Conservation (phyloP, 2,329 filamentous ascomycete genomes). For the Fusarium piperis region DNA sequence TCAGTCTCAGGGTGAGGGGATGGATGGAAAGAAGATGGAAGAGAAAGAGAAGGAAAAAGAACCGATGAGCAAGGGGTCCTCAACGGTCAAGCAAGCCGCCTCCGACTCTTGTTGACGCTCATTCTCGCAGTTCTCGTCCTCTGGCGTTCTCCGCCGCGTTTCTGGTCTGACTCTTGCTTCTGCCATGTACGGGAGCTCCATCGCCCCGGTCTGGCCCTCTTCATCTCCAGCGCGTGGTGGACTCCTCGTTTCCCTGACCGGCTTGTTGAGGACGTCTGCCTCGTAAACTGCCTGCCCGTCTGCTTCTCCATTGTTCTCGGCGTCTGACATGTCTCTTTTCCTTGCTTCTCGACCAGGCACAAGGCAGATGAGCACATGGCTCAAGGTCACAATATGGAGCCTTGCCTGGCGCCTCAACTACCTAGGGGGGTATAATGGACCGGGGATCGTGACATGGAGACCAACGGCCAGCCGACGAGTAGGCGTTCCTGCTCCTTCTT, state of each 20-base stretch:
- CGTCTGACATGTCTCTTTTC: slow-evolving; percentile 16
- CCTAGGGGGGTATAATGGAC: background rate
- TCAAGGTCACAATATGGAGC: background rate
- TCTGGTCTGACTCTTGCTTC: slow-evolving; percentile 25
- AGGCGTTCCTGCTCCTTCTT: slow-evolving; percentile 28
- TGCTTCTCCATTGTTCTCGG: slow-evolving; percentile 10
- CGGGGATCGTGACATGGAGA: background rate
- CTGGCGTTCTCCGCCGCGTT: slow-evolving; percentile 5
- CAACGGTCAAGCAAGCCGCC: background rate
- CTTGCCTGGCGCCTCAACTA: background rate
- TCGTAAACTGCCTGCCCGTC: background rate
- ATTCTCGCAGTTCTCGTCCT: background rate
- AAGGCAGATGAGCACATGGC: background rate
- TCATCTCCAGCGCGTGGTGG: slow-evolving; percentile 10
- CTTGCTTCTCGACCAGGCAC: background rate
- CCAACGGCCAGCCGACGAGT: background rate
- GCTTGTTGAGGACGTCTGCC: slow-evolving; percentile 13
- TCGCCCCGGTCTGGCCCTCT: slow-evolving; percentile 21
- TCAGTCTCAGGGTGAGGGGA: background rate
- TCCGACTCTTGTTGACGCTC: background rate
- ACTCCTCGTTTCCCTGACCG: slow-evolving; percentile 12
- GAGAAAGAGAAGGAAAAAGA: slow-evolving; percentile 13
- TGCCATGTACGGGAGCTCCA: slow-evolving; percentile 17
- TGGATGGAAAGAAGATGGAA: slow-evolving; percentile 7
- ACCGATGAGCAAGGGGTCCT: background rate